Evolutionary conservation across 2,329 filamentous ascomycete genomes (phyloP).

Genomic region (Parastagonospora nodorum): DNA sequence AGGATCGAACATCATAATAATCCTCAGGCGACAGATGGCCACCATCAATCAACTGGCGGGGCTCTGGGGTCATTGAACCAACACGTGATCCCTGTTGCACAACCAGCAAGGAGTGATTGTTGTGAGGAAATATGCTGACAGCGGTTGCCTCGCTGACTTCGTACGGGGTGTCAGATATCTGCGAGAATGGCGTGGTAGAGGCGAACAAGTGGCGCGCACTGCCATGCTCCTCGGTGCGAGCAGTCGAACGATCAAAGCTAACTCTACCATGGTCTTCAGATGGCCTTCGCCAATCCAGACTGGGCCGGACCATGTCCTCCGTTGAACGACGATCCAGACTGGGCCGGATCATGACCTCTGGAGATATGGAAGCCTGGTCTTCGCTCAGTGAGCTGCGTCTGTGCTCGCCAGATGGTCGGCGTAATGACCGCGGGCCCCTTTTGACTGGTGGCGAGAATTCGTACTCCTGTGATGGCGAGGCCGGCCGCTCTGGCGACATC

Average conservation of each 20-base stretch:
- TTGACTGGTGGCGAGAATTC: constrained; percentile 20
- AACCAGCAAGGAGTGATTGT: constrained; percentile 67
- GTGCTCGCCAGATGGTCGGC: constrained; percentile 35
- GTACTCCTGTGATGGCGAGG: constrained; percentile 22
- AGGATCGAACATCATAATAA: constrained; percentile 18
- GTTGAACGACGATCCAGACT: constrained; percentile 32
- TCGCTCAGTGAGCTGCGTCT: constrained; percentile 34
- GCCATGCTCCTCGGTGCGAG: constrained; percentile 46
- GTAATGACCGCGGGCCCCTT: constrained; percentile 31
- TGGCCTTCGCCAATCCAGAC: constrained; percentile 38
- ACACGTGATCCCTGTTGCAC: constrained; percentile 57
- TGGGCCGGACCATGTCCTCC: constrained; percentile 38
- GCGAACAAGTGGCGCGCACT: constrained; percentile 54
- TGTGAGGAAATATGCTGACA: constrained; percentile 65
- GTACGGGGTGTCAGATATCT: constrained; percentile 56
- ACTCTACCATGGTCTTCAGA: constrained; percentile 41
- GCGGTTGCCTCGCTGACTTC: constrained; percentile 67
- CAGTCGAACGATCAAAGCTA: constrained; percentile 45
- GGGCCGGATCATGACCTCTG: constrained; percentile 25
- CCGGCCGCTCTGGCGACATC: constrained; percentile 12
- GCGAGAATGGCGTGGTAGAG: constrained; percentile 56
- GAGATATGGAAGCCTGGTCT: constrained; percentile 35
- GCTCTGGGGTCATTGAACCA: constrained; percentile 28
- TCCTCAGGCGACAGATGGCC: constrained; percentile 22
- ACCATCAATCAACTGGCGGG: constrained; percentile 19